phyloP scores from a whole-genome alignment of 148 eudicot species.

The Linanthus parryae region DNA sequence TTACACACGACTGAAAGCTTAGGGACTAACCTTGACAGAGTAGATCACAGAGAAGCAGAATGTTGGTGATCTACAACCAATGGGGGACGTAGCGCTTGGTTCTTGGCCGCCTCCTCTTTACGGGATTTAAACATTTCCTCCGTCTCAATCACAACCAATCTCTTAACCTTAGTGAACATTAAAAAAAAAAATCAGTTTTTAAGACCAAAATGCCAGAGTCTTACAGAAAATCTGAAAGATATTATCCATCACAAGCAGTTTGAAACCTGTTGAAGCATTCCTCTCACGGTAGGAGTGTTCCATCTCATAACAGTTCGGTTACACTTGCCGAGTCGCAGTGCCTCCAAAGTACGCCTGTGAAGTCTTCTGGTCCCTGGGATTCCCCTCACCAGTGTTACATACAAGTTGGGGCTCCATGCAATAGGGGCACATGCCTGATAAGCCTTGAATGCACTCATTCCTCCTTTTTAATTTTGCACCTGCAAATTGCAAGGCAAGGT shows the following conservation, averaged over 20 bases:
- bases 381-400: conserved; percentile 67
- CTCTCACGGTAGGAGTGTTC: conserved; percentile 56
- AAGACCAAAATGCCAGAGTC: too few species aligned
- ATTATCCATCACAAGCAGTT: too few species aligned
- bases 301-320: conserved; percentile 55
- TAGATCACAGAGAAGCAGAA: too few species aligned
- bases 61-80: conserved; percentile 42
- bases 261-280: conserved; percentile 58
- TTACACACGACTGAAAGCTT: too few species aligned
- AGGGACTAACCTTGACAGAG: too few species aligned
- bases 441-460: conserved; percentile 47
- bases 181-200: background rate
- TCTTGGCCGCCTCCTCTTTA: conserved; percentile 39
- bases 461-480: conserved; percentile 6
- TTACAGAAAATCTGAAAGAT: background rate
- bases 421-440: conserved; percentile 42
- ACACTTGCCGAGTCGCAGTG: conserved; percentile 43
- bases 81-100: conserved; percentile 52
- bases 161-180: conserved; percentile 39
- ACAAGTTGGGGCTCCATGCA: conserved; percentile 39
- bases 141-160: conserved; percentile 59
- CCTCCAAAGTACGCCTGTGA: conserved; percentile 63
- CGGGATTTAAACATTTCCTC: conserved; percentile 61
- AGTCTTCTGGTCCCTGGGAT: conserved; percentile 68
- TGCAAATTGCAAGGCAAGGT: too few species aligned